Percentiles rank a stretch among this genome's conserved stretches.
phyloP scores from a whole-genome alignment of 257 asterid genomes.

The Solanum neorickii region DNA sequence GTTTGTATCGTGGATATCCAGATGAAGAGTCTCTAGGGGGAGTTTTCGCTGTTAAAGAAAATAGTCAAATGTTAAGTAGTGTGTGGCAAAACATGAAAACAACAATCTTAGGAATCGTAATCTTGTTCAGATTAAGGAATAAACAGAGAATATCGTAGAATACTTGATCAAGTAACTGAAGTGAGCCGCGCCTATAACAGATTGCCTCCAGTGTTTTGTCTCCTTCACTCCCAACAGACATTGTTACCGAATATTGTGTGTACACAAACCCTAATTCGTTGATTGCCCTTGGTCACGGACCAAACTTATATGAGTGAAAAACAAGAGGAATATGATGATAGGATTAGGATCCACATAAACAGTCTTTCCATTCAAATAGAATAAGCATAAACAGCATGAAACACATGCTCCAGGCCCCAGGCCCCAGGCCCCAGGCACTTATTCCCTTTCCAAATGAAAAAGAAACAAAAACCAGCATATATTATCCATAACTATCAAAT shows the following conservation, averaged over 20 bases:
- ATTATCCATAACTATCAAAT: too few relatives aligned
- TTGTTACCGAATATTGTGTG: not conserved
- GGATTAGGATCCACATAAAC: not conserved
- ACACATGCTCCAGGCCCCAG: not conserved
- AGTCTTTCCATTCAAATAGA: not conserved
- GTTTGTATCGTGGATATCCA: slow-evolving; percentile 51
- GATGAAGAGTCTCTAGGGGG: slow-evolving; percentile 60
- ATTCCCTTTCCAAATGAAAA: not conserved
- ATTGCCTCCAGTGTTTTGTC: slow-evolving; percentile 43
- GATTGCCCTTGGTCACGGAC: not conserved
- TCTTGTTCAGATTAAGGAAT: not conserved
- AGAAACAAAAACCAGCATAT: not conserved
- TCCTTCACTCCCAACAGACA: not conserved
- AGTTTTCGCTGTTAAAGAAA: slow-evolving; percentile 70
- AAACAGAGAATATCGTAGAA: not conserved
- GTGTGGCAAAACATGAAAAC: not conserved
- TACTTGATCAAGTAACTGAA: slow-evolving; percentile 86
- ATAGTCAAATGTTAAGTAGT: not conserved
- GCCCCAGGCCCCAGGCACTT: not conserved
- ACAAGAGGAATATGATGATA: not conserved
- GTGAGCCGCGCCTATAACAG: slow-evolving; percentile 68
- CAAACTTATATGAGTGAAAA: too few relatives aligned
- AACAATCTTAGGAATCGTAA: not conserved
- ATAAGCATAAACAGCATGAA: not conserved
- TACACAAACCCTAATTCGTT: not conserved